Evolutionary conservation across 768 basidiomycete species (phyloP), one percentile per base, ranked within the genome.

Genomic region (Cyclocybe aegerita): DNA sequence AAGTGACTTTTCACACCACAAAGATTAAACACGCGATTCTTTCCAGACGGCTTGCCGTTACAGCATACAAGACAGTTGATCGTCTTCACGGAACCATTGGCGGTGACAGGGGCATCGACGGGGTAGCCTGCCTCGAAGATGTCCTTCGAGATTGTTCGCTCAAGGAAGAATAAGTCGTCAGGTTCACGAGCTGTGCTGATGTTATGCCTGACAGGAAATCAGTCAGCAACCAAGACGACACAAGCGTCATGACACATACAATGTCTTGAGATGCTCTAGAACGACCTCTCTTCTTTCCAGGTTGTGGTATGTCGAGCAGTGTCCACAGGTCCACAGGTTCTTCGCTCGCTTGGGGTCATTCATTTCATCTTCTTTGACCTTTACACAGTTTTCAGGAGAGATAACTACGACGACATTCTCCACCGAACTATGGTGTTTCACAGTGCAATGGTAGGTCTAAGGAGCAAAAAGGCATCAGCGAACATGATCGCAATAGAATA

Each of bases 261-360:
- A 34, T 14, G 43, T 37, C 11, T 37, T 15, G 4, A 54, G 14
- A 36, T 54, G 53, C 6, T 17, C 15, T 7, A 40, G n/a, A 4
- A 49, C 29, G 2, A 32, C 11, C 8, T 37, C 32, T 6, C 39
- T 32, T 15, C 14, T 17, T 9, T 14, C 32, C 39, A 45, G 7
- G 14, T 35, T 35, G 17, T 11, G 11, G 14, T 54, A 32, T 2
- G 10, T 17, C 6, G 43, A 34, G 33, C 53, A 54, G 11, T 42
- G 48, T 5, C 30, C 16, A 39, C 53, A 54, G 9, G 38, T 53
- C 39, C 55, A 56, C 23, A 39, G 12, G 2, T 37, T 36, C 11
- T 52, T 47, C 2, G 32, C 5, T 16, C 52, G 50, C 11, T 56
- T 59, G 7, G 43, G 31, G 31, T 59, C 55, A 3, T 17, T 41